phyloP scores from a whole-genome alignment of 108 stramenopile species.

The Craspedostauros australis region DNA sequence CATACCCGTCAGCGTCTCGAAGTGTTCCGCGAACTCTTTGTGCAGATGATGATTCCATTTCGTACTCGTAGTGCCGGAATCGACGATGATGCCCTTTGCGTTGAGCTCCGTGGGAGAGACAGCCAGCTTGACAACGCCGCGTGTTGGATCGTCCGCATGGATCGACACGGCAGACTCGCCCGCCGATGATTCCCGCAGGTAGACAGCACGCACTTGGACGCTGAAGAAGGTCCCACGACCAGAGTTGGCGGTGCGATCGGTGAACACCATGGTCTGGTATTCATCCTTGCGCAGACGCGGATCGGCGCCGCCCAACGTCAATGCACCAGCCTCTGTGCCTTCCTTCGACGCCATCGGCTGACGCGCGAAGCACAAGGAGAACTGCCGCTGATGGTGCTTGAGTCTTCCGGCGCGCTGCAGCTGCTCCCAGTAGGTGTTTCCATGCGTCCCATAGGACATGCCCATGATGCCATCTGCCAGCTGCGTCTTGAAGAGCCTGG shows the following conservation, averaged over 20 bases:
- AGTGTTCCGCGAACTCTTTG: conserved; percentile 44
- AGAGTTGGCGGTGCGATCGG: conserved; percentile 9
- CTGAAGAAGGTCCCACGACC: conserved; percentile 68
- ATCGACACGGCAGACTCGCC: conserved; percentile 16
- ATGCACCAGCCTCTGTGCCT: conserved; percentile 54
- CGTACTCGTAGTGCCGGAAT: conserved; percentile 88
- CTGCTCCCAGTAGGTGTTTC: conserved; percentile 50
- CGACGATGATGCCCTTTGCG: conserved; percentile 78
- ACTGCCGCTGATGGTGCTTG: conserved; percentile 11
- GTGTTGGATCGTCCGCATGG: conserved; percentile 4
- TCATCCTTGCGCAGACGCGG: conserved; percentile 41
- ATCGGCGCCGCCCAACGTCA: conserved; percentile 78
- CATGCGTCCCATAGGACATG: conserved; percentile 51
- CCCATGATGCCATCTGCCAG: conserved; percentile 91
- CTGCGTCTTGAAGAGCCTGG: conserved; percentile 83
- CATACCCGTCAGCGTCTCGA: conserved; percentile 44
- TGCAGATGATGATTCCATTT: conserved; percentile 46
- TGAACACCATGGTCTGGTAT: conserved; percentile 58
- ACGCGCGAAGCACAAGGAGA: conserved; percentile 44
- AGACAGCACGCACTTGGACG: conserved; percentile 58
- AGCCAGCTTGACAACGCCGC: conserved; percentile 7
- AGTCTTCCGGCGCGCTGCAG: conserved; percentile 18
- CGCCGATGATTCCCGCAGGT: conserved; percentile 45
- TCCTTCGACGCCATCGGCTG: conserved; percentile 25
- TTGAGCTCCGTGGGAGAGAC: conserved; percentile 31